Evolutionary conservation across 805 yeast genomes (phyloP), one percentile per base, ranked within the genome.

Genomic region (Saccharomycopsis fodiens): DNA sequence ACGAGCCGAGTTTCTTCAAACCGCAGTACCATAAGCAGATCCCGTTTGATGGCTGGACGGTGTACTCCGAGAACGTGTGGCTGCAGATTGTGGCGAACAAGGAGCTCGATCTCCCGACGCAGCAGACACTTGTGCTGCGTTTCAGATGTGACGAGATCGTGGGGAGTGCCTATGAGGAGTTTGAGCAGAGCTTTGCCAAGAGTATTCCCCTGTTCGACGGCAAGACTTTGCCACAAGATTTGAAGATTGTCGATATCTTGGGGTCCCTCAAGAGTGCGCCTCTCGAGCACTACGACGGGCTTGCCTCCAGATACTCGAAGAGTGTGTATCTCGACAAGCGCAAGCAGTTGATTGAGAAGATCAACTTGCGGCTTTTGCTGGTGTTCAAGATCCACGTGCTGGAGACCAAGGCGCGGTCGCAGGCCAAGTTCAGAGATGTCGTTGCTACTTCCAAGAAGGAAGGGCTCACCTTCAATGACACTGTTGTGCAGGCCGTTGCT

Each of bases 21-120:
- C 70, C 74, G 2, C 71, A 76, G 40, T 89, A 87, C 60, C 95
- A 86, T 58, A 88, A 93, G 54, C 71, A 74, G 40, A 78, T 93
- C 46, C 98, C 98, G 8, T 71, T 91, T 44, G 98, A 93, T 64
- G 97, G 97, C 20, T 93, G 98, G 97, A 74, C 91, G 3, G 64
- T 88, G 61, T 93, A 93, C 57, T 88, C 96, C 1, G 82, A 79
- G 45, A 84, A 81, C 58, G 81, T 95, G 54, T 93, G 98, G 98
- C 81, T 85, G 42, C 96, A 87, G 63, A 93, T 93, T 56, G 95
- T 87, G 61, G 72, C 74, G 51, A 93, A 93, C 65, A 89, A 87
- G 63, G 98, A 93, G 60, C 74, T 93, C 52, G 98, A 93, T 64
- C 71, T 93, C 53, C 98, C 98, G 22, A 89, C 97, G 1, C 98